Base-by-base conservation (phyloP, 495 filamentous ascomycete genomes). In the Pseudevernia furfuracea region DNA sequence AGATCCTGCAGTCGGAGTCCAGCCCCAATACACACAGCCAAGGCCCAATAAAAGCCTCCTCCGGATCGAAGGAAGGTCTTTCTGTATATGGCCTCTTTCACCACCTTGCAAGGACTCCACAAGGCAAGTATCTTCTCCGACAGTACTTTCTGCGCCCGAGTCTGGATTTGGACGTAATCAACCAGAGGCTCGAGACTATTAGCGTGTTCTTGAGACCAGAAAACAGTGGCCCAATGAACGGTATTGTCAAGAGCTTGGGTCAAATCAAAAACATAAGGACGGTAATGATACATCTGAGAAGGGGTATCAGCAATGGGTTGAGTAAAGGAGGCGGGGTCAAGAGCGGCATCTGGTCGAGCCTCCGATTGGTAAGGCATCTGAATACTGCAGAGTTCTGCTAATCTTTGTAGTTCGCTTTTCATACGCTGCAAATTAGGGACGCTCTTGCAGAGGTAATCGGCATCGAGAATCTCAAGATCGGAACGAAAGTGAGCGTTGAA, bases 141-240 rank as follows among this genome's bases (percentile, higher is more conserved):
- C 88, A 91, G 69, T 89, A 90, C 67, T 96, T 98, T 66, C 80
- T 97, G 38, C 86, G 89, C 0, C 94, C 94, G 39, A 95, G 82
- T 56, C 78, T 85, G 38, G 80, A 91, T 60, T 68, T 89, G 4
- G 73, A 75, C 21, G 68, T 88, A 7, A 93, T 97, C 64, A 77
- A 80, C n/a, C 82, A 92, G 69, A 84, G 94, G 36, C 86, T 95
- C 52, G 76, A 82, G 28, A 84, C 88, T 8, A 85, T 94, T 61
- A 75, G 78, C 9, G 76, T 87, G 1, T 82, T 97, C 64, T 74
- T 94, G 6, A 80, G 82, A 38, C 83, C 88, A 0, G 85, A 90
- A 11, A 96, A 96, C 71, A 65, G 74, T 25, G 76, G 80, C 38
- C 68, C 77, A 4, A 64, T 90, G 36, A 76, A 79, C 4, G 77